Percentiles rank a stretch among this genome's conserved stretches.
Conservation (phyloP, 345 rosid genomes). For the Corymbia maculata region DNA sequence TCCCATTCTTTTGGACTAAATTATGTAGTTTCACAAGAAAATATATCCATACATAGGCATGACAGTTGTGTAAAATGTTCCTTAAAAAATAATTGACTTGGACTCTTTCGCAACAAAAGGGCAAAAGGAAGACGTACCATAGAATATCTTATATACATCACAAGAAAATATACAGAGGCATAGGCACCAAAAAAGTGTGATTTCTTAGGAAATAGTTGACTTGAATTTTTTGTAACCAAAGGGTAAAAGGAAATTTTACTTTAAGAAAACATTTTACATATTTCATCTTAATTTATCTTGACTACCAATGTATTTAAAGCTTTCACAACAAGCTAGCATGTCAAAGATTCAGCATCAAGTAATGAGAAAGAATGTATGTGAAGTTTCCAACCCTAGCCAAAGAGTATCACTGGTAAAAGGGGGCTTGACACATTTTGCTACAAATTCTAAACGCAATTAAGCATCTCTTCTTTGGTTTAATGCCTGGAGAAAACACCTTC, state of each 20-base stretch:
- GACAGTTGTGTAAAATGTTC: neutral
- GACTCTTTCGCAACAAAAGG: neutral
- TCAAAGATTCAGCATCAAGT: neutral
- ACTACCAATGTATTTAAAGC: neutral
- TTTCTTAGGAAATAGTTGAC: neutral
- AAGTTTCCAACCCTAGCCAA: neutral
- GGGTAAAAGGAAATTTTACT: neutral
- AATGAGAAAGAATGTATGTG: neutral
- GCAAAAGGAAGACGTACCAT: neutral
- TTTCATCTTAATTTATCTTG: neutral
- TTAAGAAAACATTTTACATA: neutral
- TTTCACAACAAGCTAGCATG: neutral
- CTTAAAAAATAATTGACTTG: neutral
- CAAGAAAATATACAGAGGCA: neutral
- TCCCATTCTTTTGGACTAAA: neutral
- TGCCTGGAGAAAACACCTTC: neutral
- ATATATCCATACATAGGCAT: neutral
- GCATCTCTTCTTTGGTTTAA: neutral
- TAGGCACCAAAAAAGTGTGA: neutral
- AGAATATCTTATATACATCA: neutral
- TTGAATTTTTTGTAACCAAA: neutral
- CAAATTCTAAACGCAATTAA: neutral
- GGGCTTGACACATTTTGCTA: neutral
- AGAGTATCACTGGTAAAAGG: neutral
- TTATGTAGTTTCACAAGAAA: neutral